These are phyloP conservation scores for Backusella westeae DNA, from an alignment of 192 early-diverging fungal genomes.

Conservation along the genomic window DNA sequence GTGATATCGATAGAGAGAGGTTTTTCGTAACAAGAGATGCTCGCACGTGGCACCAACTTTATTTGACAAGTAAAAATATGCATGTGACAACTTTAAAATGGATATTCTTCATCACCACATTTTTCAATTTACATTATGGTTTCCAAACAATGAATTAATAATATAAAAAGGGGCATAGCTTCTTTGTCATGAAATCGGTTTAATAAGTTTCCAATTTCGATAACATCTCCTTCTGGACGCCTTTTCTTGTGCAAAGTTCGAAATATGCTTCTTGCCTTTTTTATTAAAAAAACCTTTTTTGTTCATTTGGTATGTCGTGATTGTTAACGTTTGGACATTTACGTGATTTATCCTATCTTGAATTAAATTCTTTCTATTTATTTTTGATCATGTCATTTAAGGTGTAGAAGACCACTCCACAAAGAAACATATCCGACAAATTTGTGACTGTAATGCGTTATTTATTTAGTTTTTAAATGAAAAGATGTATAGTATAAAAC, in stretches of 20 bases:
- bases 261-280: conserved; percentile 5
- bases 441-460: too few relatives aligned
- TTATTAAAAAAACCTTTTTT: background rate
- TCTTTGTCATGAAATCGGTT: background rate
- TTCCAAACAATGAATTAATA: background rate
- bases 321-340: background rate
- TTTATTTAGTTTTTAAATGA: too few relatives aligned
- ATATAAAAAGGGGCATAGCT: background rate
- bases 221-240: background rate
- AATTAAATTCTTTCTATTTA: background rate
- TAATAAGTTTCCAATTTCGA: background rate
- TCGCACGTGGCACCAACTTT: background rate
- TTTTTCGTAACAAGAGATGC: background rate
- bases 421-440: too few relatives aligned
- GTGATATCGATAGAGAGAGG: background rate
- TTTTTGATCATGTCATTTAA: too few relatives aligned
- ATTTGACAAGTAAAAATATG: conserved; percentile 5
- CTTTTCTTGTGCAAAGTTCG: background rate
- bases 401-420: too few relatives aligned
- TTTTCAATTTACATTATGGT: background rate
- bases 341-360: background rate
- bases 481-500: too few relatives aligned
- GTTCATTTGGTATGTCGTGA: background rate
- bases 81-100: background rate
- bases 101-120: background rate